A percentile compares a stretch with the other conserved stretches of the same genome.
Evolutionary conservation across 129 eudicot species (phyloP).

Genomic region (Heracleum sosnowskyi): DNA sequence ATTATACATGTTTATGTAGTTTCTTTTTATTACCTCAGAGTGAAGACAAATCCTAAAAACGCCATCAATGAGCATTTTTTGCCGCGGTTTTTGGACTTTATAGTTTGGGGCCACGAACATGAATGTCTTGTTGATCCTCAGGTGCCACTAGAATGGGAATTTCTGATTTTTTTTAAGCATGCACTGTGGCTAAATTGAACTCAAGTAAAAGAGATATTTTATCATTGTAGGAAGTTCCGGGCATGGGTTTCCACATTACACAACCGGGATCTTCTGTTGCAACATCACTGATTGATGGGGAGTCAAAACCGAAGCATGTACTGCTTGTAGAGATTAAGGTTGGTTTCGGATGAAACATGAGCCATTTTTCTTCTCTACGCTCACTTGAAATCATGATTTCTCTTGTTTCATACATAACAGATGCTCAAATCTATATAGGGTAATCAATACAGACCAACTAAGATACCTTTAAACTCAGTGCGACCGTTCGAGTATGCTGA

Average conservation of each 20-base stretch:
- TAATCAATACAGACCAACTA: conserved; percentile 95
- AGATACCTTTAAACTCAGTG: conserved; percentile 81
- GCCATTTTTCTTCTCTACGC: not conserved
- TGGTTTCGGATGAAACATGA: conserved; percentile 11
- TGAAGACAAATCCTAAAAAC: conserved; percentile 95
- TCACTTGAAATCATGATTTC: not conserved
- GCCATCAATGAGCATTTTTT: conserved; percentile 97
- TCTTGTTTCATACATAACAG: not conserved
- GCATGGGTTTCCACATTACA: conserved; percentile 99
- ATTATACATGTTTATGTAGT: not conserved
- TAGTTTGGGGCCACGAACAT: conserved; percentile 99
- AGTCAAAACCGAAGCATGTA: conserved; percentile 95
- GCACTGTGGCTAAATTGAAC: not conserved
- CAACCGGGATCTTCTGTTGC: conserved; percentile 99
- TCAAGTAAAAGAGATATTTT: conserved; percentile 16
- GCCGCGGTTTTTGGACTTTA: conserved; percentile 86
- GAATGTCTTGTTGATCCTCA: conserved; percentile 98
- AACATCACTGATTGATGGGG: conserved; percentile 92
- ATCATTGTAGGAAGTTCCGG: conserved; percentile 81
- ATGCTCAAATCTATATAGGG: conserved; percentile 37
- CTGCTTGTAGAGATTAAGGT: conserved; percentile 95
- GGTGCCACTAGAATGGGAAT: conserved; percentile 30
- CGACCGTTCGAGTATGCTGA: conserved; percentile 92
- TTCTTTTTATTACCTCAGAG: conserved; percentile 34
- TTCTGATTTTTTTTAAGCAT: not conserved